Evolutionary conservation across 2,329 filamentous ascomycete species (phyloP).

Genomic region (Trichoderma sp.): DNA sequence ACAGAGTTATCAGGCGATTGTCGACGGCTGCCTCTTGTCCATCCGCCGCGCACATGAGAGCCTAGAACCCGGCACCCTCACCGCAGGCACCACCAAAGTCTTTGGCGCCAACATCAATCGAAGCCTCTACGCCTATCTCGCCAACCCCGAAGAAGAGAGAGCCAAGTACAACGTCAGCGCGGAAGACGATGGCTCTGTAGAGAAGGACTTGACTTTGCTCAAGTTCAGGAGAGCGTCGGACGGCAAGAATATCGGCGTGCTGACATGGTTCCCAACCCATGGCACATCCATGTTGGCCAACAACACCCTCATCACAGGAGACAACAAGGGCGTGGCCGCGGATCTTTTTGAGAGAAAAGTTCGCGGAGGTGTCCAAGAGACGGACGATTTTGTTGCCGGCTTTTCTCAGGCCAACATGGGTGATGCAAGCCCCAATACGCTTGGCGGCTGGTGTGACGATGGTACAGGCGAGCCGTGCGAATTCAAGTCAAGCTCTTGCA

Average conservation of each 20-base stretch:
- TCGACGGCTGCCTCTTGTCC: constrained; percentile 76
- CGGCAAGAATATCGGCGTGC: constrained; percentile 69
- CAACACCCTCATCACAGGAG: constrained; percentile 82
- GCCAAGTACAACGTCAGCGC: constrained; percentile 53
- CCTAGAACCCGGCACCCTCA: constrained; percentile 58
- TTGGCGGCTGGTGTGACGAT: constrained; percentile 84
- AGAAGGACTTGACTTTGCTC: constrained; percentile 76
- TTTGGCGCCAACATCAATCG: constrained; percentile 76
- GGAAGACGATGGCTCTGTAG: constrained; percentile 47
- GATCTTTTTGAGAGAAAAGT: constrained; percentile 75
- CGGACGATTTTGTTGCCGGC: constrained; percentile 74
- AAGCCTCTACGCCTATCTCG: constrained; percentile 79
- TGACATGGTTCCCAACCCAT: constrained; percentile 90
- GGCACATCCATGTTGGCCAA: constrained; percentile 87
- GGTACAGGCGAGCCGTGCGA: constrained; percentile 67
- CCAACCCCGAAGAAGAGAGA: constrained; percentile 74
- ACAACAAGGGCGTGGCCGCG: constrained; percentile 91
- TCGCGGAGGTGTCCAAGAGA: constrained; percentile 51
- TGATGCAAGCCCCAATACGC: constrained; percentile 80
- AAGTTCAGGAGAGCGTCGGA: constrained; percentile 70
- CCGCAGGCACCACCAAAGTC: constrained; percentile 59
- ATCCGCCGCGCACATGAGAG: constrained; percentile 73
- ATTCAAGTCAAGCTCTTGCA: constrained; percentile 76
- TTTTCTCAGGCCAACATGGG: constrained; percentile 91
- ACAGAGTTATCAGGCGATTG: constrained; percentile 82